A percentile compares a stretch with the other conserved stretches of the same genome.
Conservation (phyloP, 495 filamentous ascomycete genomes). For the Xylaria telfairii region DNA sequence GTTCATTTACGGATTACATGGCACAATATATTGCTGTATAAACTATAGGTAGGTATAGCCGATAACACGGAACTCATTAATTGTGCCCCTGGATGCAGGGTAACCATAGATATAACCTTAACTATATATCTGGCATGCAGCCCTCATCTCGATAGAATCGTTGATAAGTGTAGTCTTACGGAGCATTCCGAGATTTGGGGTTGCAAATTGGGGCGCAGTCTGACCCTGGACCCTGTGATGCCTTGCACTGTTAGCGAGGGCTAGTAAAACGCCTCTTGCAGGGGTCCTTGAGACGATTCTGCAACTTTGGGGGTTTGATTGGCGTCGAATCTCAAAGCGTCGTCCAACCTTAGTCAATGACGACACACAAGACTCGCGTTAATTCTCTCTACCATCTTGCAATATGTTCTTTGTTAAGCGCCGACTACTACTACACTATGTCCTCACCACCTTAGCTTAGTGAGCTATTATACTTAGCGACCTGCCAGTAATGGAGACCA, state of each 20-base stretch:
- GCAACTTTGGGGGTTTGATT: constrained; percentile 36
- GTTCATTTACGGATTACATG: not conserved
- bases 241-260: not conserved
- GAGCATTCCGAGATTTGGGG: constrained; percentile 17
- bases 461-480: not conserved
- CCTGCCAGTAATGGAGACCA: not conserved
- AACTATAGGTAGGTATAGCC: not conserved
- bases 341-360: not conserved
- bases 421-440: not conserved
- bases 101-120: not conserved
- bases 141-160: not conserved
- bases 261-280: constrained; percentile 31
- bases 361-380: not conserved
- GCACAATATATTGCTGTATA: not conserved
- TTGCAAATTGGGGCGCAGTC: not conserved
- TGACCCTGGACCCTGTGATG: not conserved
- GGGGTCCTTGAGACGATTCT: constrained; percentile 35
- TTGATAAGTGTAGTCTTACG: not conserved
- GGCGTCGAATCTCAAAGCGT: constrained; percentile 17
- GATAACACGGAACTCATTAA: not conserved
- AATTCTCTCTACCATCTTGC: not conserved
- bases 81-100: not conserved
- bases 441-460: not conserved
- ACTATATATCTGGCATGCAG: not conserved
- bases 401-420: not conserved